phyloP scores from a whole-genome alignment of 2,329 filamentous ascomycete genomes.

The Diaporthe citriasiana region DNA sequence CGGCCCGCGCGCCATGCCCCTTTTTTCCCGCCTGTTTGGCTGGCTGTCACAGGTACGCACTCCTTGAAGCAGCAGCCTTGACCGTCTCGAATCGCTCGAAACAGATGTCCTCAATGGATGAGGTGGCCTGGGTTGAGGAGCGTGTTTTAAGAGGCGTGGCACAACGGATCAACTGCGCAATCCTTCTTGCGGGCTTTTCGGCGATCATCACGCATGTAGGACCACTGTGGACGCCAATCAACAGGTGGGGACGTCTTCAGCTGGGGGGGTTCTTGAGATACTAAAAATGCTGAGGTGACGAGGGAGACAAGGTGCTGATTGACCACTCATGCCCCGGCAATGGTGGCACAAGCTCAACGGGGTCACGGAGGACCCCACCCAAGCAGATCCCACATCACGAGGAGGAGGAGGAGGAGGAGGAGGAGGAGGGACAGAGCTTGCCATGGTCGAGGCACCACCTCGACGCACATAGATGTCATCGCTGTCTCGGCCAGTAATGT shows the following conservation, averaged over 20 bases:
- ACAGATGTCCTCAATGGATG: constrained; percentile 26
- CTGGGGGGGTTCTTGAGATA: constrained; percentile 1
- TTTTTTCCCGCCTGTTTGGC: constrained; percentile 28
- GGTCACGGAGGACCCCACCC: constrained; percentile 30
- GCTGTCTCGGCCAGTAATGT: background rate
- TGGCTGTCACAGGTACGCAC: constrained; percentile 29
- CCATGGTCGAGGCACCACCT: constrained; percentile 18
- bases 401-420: background rate
- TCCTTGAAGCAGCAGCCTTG: constrained; percentile 34
- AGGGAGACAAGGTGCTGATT: constrained; percentile 17
- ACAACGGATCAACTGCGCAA: constrained; percentile 10
- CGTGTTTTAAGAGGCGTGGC: constrained; percentile 35
- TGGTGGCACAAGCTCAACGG: constrained; percentile 26
- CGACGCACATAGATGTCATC: constrained; percentile 10
- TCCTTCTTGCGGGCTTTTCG: constrained; percentile 10
- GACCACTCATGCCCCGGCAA: constrained; percentile 6
- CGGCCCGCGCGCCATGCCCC: constrained; percentile 37
- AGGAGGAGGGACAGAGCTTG: constrained; percentile 19
- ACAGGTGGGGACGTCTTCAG: background rate
- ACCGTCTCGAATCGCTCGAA: constrained; percentile 28
- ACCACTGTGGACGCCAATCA: constrained; percentile 11
- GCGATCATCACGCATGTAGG: constrained; percentile 31
- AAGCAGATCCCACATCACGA: constrained; percentile 29
- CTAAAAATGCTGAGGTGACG: constrained; percentile 20
- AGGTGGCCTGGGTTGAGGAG: background rate